phyloP scores from a whole-genome alignment of 129 eudicot genomes.

The Flaveria brownii region DNA sequence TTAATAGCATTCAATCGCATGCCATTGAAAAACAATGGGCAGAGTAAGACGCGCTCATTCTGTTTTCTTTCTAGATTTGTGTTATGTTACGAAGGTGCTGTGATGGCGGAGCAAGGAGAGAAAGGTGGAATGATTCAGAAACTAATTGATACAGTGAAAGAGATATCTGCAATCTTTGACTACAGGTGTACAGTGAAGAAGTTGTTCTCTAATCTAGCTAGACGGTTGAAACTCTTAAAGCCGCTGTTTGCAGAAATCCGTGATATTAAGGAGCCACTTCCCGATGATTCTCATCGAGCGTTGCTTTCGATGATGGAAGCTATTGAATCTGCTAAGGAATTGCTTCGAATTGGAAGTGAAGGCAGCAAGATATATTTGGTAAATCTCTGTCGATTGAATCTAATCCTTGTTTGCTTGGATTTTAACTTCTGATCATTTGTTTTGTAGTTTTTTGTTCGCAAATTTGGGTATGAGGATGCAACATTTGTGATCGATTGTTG shows the following conservation, averaged over 20 bases:
- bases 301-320: conserved; percentile 45
- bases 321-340: conserved; percentile 58
- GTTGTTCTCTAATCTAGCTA: conserved; percentile 66
- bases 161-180: conserved; percentile 59
- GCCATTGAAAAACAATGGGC: too few species aligned
- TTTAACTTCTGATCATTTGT: background rate
- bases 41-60: background rate
- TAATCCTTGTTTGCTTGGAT: background rate
- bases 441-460: background rate
- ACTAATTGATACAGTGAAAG: conserved; percentile 52
- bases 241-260: conserved; percentile 96
- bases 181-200: conserved; percentile 69
- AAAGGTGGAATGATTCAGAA: conserved; percentile 51
- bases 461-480: conserved; percentile 14
- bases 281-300: conserved; percentile 39
- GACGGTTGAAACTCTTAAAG: conserved; percentile 76
- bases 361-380: conserved; percentile 92
- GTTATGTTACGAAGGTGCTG: background rate
- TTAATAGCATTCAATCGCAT: too few species aligned
- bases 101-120: conserved; percentile 50
- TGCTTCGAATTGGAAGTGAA: conserved; percentile 69
- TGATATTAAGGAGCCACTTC: conserved; percentile 50
- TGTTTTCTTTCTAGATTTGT: conserved; percentile 23
- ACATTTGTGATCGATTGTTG: background rate
- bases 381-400: conserved; percentile 23